Base-by-base conservation (phyloP, 2,329 filamentous ascomycete species). In the Aspergillus sp. region DNA sequence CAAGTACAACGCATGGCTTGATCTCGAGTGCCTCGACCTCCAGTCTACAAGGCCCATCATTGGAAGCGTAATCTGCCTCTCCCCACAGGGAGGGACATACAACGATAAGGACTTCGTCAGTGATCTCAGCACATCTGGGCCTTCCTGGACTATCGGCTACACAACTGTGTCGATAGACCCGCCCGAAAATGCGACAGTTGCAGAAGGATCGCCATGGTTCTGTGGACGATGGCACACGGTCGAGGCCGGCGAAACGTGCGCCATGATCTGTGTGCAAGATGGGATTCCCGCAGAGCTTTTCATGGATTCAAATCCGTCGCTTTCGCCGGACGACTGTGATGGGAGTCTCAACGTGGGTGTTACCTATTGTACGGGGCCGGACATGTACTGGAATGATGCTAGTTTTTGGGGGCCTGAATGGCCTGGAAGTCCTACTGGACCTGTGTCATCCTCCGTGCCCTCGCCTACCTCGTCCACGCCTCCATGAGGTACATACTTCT, bases 181-280 rank as follows among this genome's bases (percentile, higher is more conserved):
- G 3, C 62, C 61, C 11, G 40, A 30, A 4, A 57, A 59, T 35
- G 47, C 54, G 3, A 58, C 58, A 2, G 47, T 65, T 1, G 59
- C 61, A 4, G 24, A 51, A 13, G 54, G 52, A 4, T 60, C 61
- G 6, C 57, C 58, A 14, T 17, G 47, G n/a, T 24, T 46, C 24
- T 63, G 61, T 36, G 60, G 60, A 9, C 46, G 32, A 32, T 65
- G 58, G 59, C 50, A 64, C 45, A 51, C 35, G 1, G 55, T 45
- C 11, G 36, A 20, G 6, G 54, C 35, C 1, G 52, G 45, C 1
- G 60, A 65, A 13, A 55, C 56, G 9, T 65, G 61, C 51, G 47
- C 52, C 1, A 22, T 24, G 13, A 60, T 65, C 13, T 65, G 60
- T 45, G 42, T 55, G 6, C 47, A 55, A 35, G 45, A 60, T 14